phyloP scores from a whole-genome alignment of 2,329 filamentous ascomycete genomes.

The Cladosporium sp. region DNA sequence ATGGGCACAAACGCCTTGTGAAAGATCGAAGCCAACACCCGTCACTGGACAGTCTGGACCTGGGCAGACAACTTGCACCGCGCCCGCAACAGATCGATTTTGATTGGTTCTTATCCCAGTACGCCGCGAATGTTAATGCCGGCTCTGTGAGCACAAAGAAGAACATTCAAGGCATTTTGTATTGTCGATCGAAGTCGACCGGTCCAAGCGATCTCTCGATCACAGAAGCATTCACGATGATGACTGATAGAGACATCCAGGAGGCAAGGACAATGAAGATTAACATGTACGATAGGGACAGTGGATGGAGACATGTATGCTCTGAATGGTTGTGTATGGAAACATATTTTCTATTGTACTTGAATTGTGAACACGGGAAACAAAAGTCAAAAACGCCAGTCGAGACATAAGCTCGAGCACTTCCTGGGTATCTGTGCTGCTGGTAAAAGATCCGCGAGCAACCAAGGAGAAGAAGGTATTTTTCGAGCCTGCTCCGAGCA shows the following conservation, averaged over 20 bases:
- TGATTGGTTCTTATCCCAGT: neutral
- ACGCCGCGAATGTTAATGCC: neutral
- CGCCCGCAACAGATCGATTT: neutral
- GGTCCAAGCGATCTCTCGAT: neutral
- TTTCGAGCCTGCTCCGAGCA: neutral
- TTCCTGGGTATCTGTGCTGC: neutral
- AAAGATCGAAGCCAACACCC: neutral
- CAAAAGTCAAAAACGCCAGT: neutral
- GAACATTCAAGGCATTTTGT: neutral
- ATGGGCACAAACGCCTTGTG: neutral
- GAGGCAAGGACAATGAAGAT: neutral
- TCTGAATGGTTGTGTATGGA: neutral
- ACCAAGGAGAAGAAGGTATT: neutral
- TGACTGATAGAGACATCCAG: neutral
- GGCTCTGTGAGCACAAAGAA: neutral
- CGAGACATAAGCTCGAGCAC: neutral
- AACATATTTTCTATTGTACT: neutral
- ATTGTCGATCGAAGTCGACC: neutral
- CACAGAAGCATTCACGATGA: neutral
- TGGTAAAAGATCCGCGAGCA: neutral
- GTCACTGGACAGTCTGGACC: neutral
- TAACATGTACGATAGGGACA: neutral
- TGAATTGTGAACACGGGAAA: neutral
- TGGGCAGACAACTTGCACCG: neutral
- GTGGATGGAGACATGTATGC: neutral